Evolutionary conservation across 2,329 filamentous ascomycete genomes (phyloP).

Genomic region (Botryotinia globosa): DNA sequence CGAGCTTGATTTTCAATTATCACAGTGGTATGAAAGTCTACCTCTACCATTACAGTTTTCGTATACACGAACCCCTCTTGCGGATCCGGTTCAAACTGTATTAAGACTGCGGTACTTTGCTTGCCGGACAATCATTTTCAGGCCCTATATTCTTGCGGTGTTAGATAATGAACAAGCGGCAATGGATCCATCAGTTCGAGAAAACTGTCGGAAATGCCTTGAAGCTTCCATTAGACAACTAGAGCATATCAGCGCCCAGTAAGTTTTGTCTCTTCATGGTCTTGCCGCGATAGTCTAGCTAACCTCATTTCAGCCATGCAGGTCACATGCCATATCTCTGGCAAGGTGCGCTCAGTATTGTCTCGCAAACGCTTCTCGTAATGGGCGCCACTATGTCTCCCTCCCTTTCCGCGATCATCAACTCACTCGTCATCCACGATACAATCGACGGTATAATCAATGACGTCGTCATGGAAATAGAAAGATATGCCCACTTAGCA

Average conservation of each 20-base stretch:
- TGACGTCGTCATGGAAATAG: constrained; percentile 72
- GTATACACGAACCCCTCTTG: constrained; percentile 62
- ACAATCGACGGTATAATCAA: constrained; percentile 74
- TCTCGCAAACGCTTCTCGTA: constrained; percentile 75
- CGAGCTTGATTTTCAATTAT: constrained; percentile 78
- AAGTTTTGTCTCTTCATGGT: constrained; percentile 40
- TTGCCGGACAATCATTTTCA: constrained; percentile 81
- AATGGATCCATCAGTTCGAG: constrained; percentile 68
- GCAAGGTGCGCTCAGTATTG: constrained; percentile 80
- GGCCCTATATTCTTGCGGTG: constrained; percentile 77
- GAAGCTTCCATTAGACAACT: constrained; percentile 78
- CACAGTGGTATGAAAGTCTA: constrained; percentile 80
- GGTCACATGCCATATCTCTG: constrained; percentile 84
- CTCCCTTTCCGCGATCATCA: constrained; percentile 63
- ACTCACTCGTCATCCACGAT: constrained; percentile 55
- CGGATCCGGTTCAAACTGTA: constrained; percentile 76
- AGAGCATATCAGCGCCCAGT: constrained; percentile 75
- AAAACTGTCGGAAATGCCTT: constrained; percentile 77
- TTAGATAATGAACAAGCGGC: constrained; percentile 73
- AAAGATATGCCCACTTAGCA: constrained; percentile 70
- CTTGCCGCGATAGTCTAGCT: constrained; percentile 22
- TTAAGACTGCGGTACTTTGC: constrained; percentile 78
- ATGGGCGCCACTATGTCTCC: constrained; percentile 84
- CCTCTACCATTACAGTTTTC: constrained; percentile 75
- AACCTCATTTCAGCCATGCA: constrained; percentile 56